Base-by-base conservation (phyloP, 768 basidiomycete genomes). In the Lactarius sp. region DNA sequence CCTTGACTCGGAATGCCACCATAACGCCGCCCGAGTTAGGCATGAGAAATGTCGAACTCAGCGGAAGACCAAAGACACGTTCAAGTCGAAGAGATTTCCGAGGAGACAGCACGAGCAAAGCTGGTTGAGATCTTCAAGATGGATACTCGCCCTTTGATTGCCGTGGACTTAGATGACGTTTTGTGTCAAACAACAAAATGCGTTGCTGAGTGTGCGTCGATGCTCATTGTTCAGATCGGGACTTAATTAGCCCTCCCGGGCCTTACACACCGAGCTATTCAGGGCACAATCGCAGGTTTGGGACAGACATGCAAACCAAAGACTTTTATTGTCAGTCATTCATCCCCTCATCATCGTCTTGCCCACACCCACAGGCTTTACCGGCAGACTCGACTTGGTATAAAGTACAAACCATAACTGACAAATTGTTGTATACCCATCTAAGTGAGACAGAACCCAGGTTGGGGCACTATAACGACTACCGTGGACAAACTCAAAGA, bases 261-360 rank as follows among this genome's bases (percentile, higher is more conserved):
- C n/a, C n/a, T n/a, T n/a, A n/a, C n/a, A 49, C 9, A 22, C 31
- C 4, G 51, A 52, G 8, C 34, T 49, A 1, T 44, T 47, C 39
- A 67, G 66, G 64, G 66, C 66, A 67, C 37, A 68, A 68, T 57
- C 34, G 44, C 14, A 68, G 18, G 41, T 68, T 51, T 39, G 55
- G 50, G 27, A 61, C 64, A 20, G 47, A 68, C 46, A 65, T 68
- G 66, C 46, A 56, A 13, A 52, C 57, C n/a, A 52, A 61, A n/a
- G 41, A 65, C 9, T 65, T 65, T 34, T 68, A 62, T 31, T 66
- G 65, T 62, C 39, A n/a, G 62, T 59, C 12, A 47, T n/a, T 52
- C 22, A 27, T 50, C 34, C 33, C n/a, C 6, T 31, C 18, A 27
- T 56, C 36, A 5, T 33, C 31, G 14, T 66, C 52, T 44, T 31